These are phyloP conservation scores for Cladosporium sp. DNA, from an alignment of 2,329 filamentous ascomycete genomes.

Conservation along the genomic window DNA sequence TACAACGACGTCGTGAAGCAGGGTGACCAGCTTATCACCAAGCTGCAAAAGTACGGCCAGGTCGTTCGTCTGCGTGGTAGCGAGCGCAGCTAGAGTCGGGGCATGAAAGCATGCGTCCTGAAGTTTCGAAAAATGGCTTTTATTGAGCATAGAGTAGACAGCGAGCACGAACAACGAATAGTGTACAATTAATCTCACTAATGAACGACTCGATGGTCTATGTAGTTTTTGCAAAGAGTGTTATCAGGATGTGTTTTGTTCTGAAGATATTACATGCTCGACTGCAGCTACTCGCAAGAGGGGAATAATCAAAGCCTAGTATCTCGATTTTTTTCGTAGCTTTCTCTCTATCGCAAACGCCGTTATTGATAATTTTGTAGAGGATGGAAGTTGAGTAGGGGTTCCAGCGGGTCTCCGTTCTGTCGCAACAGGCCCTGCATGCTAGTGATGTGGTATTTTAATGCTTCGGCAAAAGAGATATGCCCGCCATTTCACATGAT, in stretches of 20 bases:
- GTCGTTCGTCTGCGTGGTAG: slow-evolving; percentile 91
- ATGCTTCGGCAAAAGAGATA: not conserved
- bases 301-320: not conserved
- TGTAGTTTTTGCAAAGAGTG: too few relatives aligned
- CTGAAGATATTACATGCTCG: not conserved
- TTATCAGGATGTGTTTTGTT: not conserved
- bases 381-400: not conserved
- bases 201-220: not conserved
- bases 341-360: not conserved
- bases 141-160: slow-evolving; percentile 6
- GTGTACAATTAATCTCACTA: not conserved
- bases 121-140: not conserved
- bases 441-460: not conserved
- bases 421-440: not conserved
- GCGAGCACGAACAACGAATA: slow-evolving; percentile 5
- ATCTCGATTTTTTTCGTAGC: not conserved
- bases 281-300: not conserved
- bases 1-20: slow-evolving; percentile 98
- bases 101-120: not conserved
- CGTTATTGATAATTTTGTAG: not conserved
- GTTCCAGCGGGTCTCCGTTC: not conserved
- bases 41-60: slow-evolving; percentile 98
- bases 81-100: slow-evolving; percentile 68
- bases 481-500: slow-evolving; percentile 14
- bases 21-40: slow-evolving; percentile 95